Conservation (phyloP, 768 basidiomycete species). For the Boletellus ananas region DNA sequence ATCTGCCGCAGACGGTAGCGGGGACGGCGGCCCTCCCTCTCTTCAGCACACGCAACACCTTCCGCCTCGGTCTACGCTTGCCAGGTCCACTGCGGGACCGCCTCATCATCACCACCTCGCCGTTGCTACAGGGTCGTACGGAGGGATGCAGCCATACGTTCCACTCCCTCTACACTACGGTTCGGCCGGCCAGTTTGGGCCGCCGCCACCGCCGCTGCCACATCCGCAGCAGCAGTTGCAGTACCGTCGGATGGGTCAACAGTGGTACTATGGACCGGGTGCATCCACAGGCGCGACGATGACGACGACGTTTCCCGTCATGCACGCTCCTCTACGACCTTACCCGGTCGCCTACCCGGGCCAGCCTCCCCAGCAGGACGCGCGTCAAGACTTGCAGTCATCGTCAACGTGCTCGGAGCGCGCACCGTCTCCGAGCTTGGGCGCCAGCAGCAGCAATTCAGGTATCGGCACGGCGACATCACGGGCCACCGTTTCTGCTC, state of each 20-base stretch:
- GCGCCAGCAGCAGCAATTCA: not conserved
- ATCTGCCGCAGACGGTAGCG: slow-evolving; percentile 31
- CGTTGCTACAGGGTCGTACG: slow-evolving; percentile 8
- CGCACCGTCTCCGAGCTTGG: slow-evolving; percentile 7
- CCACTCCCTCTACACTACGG: slow-evolving; percentile 20
- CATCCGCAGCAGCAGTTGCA: too few relatives aligned
- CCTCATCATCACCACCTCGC: slow-evolving; percentile 20
- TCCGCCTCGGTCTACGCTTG: slow-evolving; percentile 15
- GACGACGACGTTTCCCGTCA: too few relatives aligned
- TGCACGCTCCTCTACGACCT: too few relatives aligned
- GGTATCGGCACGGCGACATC: not conserved
- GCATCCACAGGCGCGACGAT: too few relatives aligned
- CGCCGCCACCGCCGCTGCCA: slow-evolving; percentile 27
- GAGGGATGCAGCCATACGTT: slow-evolving; percentile 15
- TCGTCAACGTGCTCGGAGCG: not conserved
- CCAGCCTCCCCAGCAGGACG: slow-evolving; percentile 11
- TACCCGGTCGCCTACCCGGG: too few relatives aligned
- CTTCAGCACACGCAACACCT: slow-evolving; percentile 19
- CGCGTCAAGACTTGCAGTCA: slow-evolving; percentile 15
- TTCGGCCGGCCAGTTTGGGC: slow-evolving; percentile 34
- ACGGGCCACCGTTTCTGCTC: not conserved
- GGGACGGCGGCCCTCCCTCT: slow-evolving; percentile 31
- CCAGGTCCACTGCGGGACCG: slow-evolving; percentile 17
- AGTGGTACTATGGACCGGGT: too few relatives aligned
- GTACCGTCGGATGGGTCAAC: too few relatives aligned